These are phyloP conservation scores for Orbilia blumenaviensis DNA, from an alignment of 2,329 filamentous ascomycete genomes.

Conservation along the genomic window DNA sequence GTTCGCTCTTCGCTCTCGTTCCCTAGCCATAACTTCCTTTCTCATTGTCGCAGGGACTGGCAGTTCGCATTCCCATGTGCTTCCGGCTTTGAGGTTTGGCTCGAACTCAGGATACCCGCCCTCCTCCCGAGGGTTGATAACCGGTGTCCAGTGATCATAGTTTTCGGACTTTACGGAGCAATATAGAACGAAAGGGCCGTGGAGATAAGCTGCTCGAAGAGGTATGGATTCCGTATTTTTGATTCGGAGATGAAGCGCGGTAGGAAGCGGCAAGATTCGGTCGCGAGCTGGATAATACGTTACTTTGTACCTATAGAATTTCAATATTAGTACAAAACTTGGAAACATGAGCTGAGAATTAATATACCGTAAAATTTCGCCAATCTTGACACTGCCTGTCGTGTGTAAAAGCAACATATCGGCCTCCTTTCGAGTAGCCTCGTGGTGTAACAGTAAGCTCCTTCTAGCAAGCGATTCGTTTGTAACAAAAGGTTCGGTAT, in stretches of 20 bases:
- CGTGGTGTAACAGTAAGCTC: conserved; percentile 42
- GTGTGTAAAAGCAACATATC: conserved; percentile 90
- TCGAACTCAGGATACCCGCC: conserved; percentile 78
- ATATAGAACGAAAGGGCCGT: conserved; percentile 91
- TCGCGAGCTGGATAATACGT: conserved; percentile 91
- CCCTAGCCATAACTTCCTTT: conserved; percentile 60
- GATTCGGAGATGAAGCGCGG: conserved; percentile 82
- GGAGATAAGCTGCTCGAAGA: conserved; percentile 91
- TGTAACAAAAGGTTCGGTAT: conserved; percentile 30
- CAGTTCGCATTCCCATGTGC: conserved; percentile 82
- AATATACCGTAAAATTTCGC: conserved; percentile 84
- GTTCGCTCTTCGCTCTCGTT: conserved; percentile 33
- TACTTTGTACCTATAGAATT: conserved; percentile 71
- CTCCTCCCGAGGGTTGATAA: conserved; percentile 70
- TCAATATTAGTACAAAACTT: background rate
- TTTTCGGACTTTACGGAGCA: conserved; percentile 68
- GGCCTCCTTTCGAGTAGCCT: conserved; percentile 39
- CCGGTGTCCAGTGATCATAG: conserved; percentile 55
- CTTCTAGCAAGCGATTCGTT: conserved; percentile 35
- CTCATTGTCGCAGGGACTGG: conserved; percentile 81
- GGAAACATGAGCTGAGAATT: background rate
- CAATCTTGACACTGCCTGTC: conserved; percentile 88
- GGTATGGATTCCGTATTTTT: conserved; percentile 92
- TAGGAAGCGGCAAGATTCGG: conserved; percentile 85
- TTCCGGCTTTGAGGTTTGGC: conserved; percentile 93